These are phyloP conservation scores for Fusarium buharicum DNA, from an alignment of 2,329 filamentous ascomycete species.

Conservation along the genomic window DNA sequence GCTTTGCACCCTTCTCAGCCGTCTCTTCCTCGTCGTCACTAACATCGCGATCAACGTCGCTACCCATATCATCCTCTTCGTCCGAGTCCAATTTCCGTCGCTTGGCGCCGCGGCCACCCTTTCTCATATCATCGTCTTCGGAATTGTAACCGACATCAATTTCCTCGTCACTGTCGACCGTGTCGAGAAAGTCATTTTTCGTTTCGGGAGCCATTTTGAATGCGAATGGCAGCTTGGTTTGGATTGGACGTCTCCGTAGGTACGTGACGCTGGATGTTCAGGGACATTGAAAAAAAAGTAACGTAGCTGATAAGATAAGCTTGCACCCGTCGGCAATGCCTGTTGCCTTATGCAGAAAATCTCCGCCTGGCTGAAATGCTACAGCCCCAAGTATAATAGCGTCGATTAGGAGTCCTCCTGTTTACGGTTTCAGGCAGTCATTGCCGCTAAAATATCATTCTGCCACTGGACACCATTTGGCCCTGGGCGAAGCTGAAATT, in stretches of 20 bases:
- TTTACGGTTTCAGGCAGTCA: no score
- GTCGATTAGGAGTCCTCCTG: no score
- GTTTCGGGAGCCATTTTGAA: constrained; percentile 72
- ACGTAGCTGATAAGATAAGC: constrained; percentile 43
- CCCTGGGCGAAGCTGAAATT: no score
- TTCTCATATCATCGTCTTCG: constrained; percentile 73
- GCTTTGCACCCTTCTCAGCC: constrained; percentile 44
- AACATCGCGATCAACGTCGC: constrained; percentile 51
- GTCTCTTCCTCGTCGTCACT: constrained; percentile 50
- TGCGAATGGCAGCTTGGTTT: constrained; percentile 14
- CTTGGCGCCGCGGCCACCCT: constrained; percentile 71
- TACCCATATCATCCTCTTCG: constrained; percentile 50
- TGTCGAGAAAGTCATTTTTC: constrained; percentile 76
- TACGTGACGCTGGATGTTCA: constrained; percentile 18
- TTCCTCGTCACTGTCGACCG: constrained; percentile 67
- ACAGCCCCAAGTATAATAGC: no score
- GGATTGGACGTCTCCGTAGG: background rate
- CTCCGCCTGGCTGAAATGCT: no score
- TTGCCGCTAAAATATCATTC: no score
- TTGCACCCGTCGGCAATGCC: no score
- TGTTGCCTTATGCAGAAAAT: no score
- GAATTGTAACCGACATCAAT: constrained; percentile 71
- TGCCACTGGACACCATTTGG: no score
- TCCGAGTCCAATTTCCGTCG: constrained; percentile 66
- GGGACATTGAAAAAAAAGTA: constrained; percentile 40